These are phyloP conservation scores for Podaxis mareebaensis DNA, from an alignment of 768 basidiomycete genomes.

Conservation along the genomic window DNA sequence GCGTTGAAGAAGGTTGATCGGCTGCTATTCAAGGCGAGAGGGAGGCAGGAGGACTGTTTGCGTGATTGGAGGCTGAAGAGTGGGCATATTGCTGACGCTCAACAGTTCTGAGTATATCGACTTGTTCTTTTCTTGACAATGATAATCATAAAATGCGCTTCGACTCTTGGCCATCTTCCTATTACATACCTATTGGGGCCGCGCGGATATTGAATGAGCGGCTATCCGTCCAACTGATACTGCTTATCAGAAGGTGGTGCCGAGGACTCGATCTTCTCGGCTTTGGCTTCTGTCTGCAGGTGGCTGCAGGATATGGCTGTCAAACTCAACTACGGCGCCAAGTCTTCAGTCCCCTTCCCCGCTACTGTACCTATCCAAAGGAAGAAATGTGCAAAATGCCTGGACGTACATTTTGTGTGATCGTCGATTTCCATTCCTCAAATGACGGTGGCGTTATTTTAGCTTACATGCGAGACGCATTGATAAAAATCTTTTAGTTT, in stretches of 20 bases:
- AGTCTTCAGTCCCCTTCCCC: too few species aligned
- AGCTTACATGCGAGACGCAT: not conserved
- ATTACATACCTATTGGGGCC: not conserved
- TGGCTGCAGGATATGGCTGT: too few species aligned
- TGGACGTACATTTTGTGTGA: not conserved
- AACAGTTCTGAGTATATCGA: not conserved
- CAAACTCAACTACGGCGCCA: too few species aligned
- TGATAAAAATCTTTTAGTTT: too few species aligned
- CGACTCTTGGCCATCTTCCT: not conserved
- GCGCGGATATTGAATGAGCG: not conserved
- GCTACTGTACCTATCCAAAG: too few species aligned
- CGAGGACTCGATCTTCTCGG: too few species aligned
- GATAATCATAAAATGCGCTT: too few species aligned
- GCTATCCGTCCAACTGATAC: not conserved
- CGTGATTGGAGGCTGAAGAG: constrained; percentile 10
- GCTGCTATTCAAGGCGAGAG: constrained; percentile 18
- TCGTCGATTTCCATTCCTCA: not conserved
- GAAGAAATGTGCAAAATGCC: not conserved
- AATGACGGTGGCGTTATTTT: not conserved
- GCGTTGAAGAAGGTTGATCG: constrained; percentile 31
- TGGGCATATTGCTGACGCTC: constrained; percentile 2
- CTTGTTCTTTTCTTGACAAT: not conserved
- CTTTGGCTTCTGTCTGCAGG: too few species aligned
- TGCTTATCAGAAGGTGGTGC: too few species aligned
- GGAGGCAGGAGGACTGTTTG: not conserved